These are phyloP conservation scores for Pseudogymnoascus sp. DNA, from an alignment of 2,329 filamentous ascomycete species.

Conservation along the genomic window DNA sequence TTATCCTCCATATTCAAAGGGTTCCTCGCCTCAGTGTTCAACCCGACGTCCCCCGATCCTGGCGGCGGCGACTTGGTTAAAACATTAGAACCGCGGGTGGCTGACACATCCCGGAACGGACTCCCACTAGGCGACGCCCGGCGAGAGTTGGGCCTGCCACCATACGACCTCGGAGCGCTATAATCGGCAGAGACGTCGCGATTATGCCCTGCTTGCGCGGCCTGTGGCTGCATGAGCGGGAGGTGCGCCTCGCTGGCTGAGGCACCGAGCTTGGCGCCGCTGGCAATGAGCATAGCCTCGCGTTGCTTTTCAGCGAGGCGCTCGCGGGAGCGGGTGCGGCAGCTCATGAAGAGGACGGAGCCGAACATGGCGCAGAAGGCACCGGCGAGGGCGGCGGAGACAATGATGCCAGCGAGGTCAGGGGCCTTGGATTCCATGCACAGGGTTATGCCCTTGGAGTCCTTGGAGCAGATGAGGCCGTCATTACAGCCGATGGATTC, in stretches of 20 bases:
- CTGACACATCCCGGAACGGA: not conserved
- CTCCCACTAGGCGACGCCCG: not conserved
- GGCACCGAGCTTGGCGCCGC: not conserved
- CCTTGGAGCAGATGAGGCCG: not conserved
- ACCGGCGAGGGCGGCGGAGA: not conserved
- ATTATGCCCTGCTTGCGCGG: not conserved
- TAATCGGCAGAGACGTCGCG: not conserved
- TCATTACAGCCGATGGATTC: constrained; percentile 2
- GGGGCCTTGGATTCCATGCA: not conserved
- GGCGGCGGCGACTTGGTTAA: not conserved
- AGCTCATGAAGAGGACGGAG: constrained; percentile 4
- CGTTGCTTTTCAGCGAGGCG: not conserved
- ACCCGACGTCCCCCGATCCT: not conserved
- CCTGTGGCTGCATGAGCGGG: not conserved
- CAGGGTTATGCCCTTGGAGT: not conserved
- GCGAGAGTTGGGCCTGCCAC: not conserved
- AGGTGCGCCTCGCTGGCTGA: not conserved
- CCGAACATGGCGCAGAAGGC: constrained; percentile 5
- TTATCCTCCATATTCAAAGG: constrained; percentile 1
- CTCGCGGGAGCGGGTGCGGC: not conserved
- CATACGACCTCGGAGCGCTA: not conserved
- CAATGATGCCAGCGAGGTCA: not conserved
- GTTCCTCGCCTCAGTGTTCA: not conserved
- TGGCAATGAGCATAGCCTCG: not conserved
- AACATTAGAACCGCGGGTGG: not conserved